Percentiles rank a stretch among this genome's conserved stretches.
Conservation (phyloP, 441 rosid species). For the Mallotus repandus region DNA sequence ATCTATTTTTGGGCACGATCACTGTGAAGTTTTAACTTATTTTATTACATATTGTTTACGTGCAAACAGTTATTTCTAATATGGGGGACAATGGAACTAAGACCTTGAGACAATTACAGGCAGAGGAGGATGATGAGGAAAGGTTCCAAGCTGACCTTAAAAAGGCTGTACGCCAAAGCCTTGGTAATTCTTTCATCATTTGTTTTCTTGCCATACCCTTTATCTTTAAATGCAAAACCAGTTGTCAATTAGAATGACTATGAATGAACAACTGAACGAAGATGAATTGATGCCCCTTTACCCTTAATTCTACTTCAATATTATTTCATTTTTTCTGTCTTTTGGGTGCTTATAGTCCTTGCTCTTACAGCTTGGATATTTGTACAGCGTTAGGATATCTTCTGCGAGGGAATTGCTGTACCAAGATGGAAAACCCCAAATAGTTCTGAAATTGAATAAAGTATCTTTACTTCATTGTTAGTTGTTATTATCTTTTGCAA, state of each 20-base stretch:
- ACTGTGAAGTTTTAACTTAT: slow-evolving; percentile 20
- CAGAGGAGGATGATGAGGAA: slow-evolving; percentile 90
- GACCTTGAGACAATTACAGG: slow-evolving; percentile 73
- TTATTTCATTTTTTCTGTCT: not conserved
- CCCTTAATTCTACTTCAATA: not conserved
- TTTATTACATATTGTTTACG: slow-evolving; percentile 15
- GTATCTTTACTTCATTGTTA: not conserved
- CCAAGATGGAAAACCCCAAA: slow-evolving; percentile 1
- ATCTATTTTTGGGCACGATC: not conserved
- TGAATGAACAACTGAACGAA: not conserved
- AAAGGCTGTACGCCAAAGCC: slow-evolving; percentile 86
- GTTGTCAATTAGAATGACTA: slow-evolving; percentile 5
- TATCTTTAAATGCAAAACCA: not conserved
- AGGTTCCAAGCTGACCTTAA: slow-evolving; percentile 92
- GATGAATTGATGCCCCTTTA: not conserved
- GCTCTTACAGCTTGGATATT: not conserved
- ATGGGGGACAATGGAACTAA: slow-evolving; percentile 53
- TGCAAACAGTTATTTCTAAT: slow-evolving; percentile 31
- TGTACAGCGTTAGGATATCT: not conserved
- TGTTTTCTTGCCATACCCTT: slow-evolving; percentile 16
- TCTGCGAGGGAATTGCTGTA: not conserved
- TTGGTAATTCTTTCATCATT: slow-evolving; percentile 49
- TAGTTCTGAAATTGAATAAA: slow-evolving; percentile 1
- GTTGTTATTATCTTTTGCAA: not conserved
- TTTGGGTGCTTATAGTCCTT: not conserved